Evolutionary conservation across 257 asterid genomes (phyloP).

Genomic region (Solanum corneliomulleri): DNA sequence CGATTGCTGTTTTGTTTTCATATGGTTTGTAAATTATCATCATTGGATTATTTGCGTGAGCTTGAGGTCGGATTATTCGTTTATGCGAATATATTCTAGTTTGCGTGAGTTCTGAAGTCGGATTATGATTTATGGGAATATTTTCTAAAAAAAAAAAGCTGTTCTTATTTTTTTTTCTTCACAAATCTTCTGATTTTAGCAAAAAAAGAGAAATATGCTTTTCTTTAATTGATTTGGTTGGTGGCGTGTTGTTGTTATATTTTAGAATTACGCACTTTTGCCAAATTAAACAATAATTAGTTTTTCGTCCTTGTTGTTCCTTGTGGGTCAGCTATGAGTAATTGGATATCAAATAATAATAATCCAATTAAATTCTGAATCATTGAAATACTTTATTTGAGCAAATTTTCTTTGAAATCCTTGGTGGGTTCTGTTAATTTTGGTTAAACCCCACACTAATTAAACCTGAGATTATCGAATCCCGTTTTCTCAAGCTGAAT

Average conservation of each 20-base stretch:
- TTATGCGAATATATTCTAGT: background rate
- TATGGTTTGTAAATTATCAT: background rate
- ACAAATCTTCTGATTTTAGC: background rate
- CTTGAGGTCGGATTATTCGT: background rate
- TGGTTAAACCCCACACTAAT: background rate
- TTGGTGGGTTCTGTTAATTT: background rate
- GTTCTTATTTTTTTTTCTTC: background rate
- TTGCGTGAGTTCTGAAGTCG: background rate
- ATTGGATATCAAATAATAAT: background rate
- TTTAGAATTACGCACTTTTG: background rate
- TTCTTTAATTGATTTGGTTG: background rate
- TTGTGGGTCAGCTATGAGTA: background rate
- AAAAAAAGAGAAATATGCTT: background rate
- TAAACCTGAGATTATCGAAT: background rate
- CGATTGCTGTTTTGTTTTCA: background rate
- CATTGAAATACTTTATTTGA: background rate
- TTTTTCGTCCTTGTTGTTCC: background rate
- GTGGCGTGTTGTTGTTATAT: background rate
- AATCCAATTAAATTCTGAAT: background rate
- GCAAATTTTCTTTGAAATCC: background rate
- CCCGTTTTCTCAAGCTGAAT: background rate
- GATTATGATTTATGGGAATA: background rate
- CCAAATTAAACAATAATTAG: background rate
- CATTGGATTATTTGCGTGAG: background rate
- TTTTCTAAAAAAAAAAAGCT: background rate